phyloP scores from a whole-genome alignment of 805 yeast species.

The Myxozyma udenii region DNA sequence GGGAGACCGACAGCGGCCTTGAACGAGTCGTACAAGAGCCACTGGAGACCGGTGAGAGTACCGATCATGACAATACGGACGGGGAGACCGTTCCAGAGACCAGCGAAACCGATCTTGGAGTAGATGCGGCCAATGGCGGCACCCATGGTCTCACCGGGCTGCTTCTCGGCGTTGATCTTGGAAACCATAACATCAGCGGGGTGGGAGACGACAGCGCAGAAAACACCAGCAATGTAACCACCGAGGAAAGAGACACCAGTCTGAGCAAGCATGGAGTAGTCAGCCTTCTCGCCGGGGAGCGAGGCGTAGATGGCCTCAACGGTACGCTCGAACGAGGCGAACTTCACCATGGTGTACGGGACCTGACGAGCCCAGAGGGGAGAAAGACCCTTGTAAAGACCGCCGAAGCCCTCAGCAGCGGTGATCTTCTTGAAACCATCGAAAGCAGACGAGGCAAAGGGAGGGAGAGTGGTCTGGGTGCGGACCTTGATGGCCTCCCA shows the following conservation, averaged over 20 bases:
- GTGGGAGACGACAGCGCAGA: conserved; percentile 93
- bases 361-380: conserved; percentile 96
- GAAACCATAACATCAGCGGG: conserved; percentile 99
- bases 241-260: conserved; percentile 93
- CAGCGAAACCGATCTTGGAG: conserved; percentile 76
- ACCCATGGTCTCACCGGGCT: conserved; percentile 61
- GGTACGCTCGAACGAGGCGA: conserved; percentile 88
- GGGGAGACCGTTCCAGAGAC: conserved; percentile 92
- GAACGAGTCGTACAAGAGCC: conserved; percentile 95
- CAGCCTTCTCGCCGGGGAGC: conserved; percentile 68
- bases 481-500: conserved; percentile 92
- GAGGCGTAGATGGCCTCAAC: conserved; percentile 73
- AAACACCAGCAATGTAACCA: conserved; percentile 95
- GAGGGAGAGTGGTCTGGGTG: conserved; percentile 91
- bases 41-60: conserved; percentile 93
- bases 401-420: conserved; percentile 65
- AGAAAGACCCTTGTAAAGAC: conserved; percentile 80
- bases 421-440: conserved; percentile 67
- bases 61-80: conserved; percentile 97
- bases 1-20: conserved; percentile 93
- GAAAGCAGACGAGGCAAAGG: conserved; percentile 60
- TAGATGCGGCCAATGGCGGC: conserved; percentile 73
- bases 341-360: conserved; percentile 98
- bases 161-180: conserved; percentile 73
- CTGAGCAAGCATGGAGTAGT: conserved; percentile 71